phyloP scores from a whole-genome alignment of 345 rosid species.

The Lagerstroemia speciosa region DNA sequence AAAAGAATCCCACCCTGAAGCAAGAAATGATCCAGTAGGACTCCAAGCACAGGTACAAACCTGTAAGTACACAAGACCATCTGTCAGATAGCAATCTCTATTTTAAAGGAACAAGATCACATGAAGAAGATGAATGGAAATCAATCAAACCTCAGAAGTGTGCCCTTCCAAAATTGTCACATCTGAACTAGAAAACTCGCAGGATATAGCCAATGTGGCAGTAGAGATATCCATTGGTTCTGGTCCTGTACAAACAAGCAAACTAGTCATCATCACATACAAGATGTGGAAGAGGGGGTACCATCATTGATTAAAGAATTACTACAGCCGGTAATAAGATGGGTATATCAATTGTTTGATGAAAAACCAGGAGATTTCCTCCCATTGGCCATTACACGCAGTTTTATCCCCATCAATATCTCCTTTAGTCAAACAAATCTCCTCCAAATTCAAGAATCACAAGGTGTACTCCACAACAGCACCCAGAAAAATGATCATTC shows the following conservation, averaged over 20 bases:
- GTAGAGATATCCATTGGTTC: conserved; percentile 74
- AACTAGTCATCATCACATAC: not conserved
- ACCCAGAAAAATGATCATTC: not conserved
- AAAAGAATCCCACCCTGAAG: conserved; percentile 74
- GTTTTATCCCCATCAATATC: not conserved
- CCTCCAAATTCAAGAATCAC: not conserved
- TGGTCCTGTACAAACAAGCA: conserved; percentile 24
- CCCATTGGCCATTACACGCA: not conserved
- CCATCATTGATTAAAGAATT: not conserved
- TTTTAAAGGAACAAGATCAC: not conserved
- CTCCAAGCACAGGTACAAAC: conserved; percentile 99
- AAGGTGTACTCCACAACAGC: not conserved
- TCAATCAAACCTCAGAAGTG: conserved; percentile 75
- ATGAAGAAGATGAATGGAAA: not conserved
- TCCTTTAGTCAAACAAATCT: not conserved
- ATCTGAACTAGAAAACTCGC: conserved; percentile 74
- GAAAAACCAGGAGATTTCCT: not conserved
- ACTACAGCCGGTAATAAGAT: not conserved
- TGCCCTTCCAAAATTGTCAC: conserved; percentile 96
- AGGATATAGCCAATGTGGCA: conserved; percentile 42
- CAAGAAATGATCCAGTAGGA: conserved; percentile 97
- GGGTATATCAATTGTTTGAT: not conserved
- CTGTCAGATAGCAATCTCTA: conserved; percentile 4
- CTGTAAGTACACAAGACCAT: conserved; percentile 22
- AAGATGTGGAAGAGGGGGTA: not conserved